Base-by-base conservation (phyloP, 208 protist species). In the Herpetomonas tarakana region DNA sequence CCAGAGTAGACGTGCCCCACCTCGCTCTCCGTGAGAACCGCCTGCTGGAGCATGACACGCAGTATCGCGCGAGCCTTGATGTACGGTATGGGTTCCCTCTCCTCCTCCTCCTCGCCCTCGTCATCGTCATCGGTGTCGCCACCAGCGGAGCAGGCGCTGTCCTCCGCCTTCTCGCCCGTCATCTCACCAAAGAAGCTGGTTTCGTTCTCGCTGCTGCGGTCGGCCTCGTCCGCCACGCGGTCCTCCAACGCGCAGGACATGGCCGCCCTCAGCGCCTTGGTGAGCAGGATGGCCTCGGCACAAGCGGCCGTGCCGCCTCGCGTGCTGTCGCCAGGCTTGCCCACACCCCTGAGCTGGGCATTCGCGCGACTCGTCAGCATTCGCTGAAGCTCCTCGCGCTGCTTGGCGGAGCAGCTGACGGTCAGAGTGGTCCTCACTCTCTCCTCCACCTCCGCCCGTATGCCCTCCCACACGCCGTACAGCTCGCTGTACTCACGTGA, bases 31-130 rank as follows among this genome's bases (percentile, higher is more conserved):
- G 66, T 65, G 46, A 88, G 57, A 35, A 84, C 71, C 0, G 69
- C 69, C 35, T 78, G 81, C 62, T 83, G 75, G 52, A 80, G 51
- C 35, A 88, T 28, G 30, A 88, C 58, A 6, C 74, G 81, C 52
- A 88, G 58, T 52, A 88, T 63, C 3, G 71, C 69, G 30, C 81
- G 64, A 4, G 74, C 74, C 52, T 35, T 31, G 57, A 62, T 70
- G 71, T 53, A 62, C 6, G 35, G 14, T 18, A 41, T 6, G 35
- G 35, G 35, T 14, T 41, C 35, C 35, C 35, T 41, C 35, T 14
- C 35, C 14, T 41, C 35, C 35, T 41, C 11, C 3, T 54, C 29
- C 7, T 45, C 27, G 44, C 18, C 6, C 22, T 49, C n/a, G 21
- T 29, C 53, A 44, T 58, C 18, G 21, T 45, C n/a, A n/a, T n/a